A percentile compares a stretch with the other conserved stretches of the same genome.
Evolutionary conservation across 192 early-diverging fungal genomes (phyloP).

Genomic region (Gonapodya sp.): DNA sequence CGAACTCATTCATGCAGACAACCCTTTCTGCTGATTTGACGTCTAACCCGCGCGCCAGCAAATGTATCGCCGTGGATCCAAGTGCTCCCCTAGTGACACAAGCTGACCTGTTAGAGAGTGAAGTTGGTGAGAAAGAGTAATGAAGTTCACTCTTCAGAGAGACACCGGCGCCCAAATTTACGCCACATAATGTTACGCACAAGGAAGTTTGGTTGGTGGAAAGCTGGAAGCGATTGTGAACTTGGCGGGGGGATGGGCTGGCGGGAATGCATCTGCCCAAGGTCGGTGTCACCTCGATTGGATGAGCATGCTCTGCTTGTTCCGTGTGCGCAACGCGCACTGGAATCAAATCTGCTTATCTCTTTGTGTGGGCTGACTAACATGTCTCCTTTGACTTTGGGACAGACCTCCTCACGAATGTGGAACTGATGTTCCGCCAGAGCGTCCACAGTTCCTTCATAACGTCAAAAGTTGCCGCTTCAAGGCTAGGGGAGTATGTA

Average conservation of each 20-base stretch:
- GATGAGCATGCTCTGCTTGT: conserved; percentile 1
- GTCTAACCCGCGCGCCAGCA: conserved; percentile 59
- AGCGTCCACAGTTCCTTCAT: conserved; percentile 73
- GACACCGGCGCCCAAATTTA: too few species aligned
- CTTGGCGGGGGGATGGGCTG: conserved; percentile 94
- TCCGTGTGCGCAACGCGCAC: too few species aligned
- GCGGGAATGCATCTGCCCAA: conserved; percentile 66
- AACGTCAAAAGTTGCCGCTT: conserved; percentile 68
- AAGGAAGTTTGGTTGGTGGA: conserved; percentile 17
- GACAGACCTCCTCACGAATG: conserved; percentile 54
- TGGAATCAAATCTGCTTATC: too few species aligned
- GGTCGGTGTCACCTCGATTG: conserved; percentile 28
- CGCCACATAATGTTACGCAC: neutral
- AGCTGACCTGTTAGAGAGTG: conserved; percentile 40
- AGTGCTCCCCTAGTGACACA: conserved; percentile 42
- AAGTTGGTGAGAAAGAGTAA: conserved; percentile 26
- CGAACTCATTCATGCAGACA: conserved; percentile 18
- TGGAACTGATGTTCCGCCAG: conserved; percentile 71
- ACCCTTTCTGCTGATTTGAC: conserved; percentile 72
- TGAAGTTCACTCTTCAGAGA: conserved; percentile 5
- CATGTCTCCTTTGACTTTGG: neutral
- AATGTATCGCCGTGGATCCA: conserved; percentile 53
- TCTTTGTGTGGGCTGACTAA: too few species aligned
- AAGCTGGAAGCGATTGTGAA: conserved; percentile 78
- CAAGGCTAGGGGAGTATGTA: conserved; percentile 56